These are phyloP conservation scores for Gryganskiella cystojenkinii DNA, from an alignment of 192 early-diverging fungal genomes.

Conservation along the genomic window DNA sequence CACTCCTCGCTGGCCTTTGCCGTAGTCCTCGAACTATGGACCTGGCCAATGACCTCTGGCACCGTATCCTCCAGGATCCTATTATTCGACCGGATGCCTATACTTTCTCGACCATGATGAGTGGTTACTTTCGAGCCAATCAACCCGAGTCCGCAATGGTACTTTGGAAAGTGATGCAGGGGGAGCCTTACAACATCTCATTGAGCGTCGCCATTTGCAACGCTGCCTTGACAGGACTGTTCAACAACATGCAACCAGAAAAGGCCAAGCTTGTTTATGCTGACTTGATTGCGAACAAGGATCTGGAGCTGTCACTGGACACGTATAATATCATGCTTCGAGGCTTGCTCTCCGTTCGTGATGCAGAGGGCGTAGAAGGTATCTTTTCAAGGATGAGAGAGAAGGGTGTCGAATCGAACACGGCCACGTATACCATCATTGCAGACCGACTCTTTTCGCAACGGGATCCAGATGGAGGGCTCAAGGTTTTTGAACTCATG, in stretches of 20 bases:
- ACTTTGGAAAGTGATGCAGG: constrained; percentile 28
- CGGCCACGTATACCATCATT: constrained; percentile 28
- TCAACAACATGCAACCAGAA: constrained; percentile 23
- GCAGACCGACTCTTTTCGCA: constrained; percentile 33
- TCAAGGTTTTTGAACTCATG: constrained; percentile 34
- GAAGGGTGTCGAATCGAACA: constrained; percentile 1
- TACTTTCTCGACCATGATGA: constrained; percentile 39
- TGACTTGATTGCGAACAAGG: not conserved
- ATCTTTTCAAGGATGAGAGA: constrained; percentile 17
- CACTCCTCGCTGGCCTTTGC: constrained; percentile 27
- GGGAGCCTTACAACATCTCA: constrained; percentile 18
- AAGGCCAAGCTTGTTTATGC: constrained; percentile 19
- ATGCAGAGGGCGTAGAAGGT: constrained; percentile 6
- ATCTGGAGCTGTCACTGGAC: constrained; percentile 5
- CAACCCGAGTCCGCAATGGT: constrained; percentile 11
- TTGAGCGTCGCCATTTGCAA: constrained; percentile 19
- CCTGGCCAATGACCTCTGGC: constrained; percentile 17
- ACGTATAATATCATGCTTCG: constrained; percentile 40
- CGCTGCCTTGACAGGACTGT: constrained; percentile 19
- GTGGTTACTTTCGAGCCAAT: constrained; percentile 25
- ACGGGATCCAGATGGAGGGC: constrained; percentile 11
- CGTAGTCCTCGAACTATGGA: constrained; percentile 11
- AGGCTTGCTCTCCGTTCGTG: constrained; percentile 31
- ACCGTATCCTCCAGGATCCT: constrained; percentile 1
- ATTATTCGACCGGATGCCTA: constrained; percentile 20